Evolutionary conservation across 257 asterid genomes (phyloP).

Genomic region (Euphrasia confusa): DNA sequence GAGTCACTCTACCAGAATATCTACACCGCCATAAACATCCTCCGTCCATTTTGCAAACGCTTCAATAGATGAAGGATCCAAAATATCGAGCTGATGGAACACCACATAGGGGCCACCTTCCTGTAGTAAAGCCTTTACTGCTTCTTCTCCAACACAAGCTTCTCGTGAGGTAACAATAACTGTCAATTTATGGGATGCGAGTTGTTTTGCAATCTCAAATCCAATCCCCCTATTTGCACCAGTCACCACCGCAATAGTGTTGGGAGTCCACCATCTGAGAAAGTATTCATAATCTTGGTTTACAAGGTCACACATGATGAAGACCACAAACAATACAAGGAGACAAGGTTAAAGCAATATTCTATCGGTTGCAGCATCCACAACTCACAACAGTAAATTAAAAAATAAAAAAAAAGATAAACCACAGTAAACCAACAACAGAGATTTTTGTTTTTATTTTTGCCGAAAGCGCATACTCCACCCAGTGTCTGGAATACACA

Average conservation of each 20-base stretch:
- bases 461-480: no score
- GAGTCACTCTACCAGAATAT: slow-evolving; percentile 61
- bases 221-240: slow-evolving; percentile 97
- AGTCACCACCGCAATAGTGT: slow-evolving; percentile 81
- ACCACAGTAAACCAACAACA: no score
- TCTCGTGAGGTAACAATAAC: slow-evolving; percentile 87
- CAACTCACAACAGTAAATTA: no score
- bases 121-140: slow-evolving; percentile 68
- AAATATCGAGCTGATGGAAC: slow-evolving; percentile 74
- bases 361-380: no score
- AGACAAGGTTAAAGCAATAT: no score
- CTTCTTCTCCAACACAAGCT: slow-evolving; percentile 68
- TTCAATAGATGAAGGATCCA: slow-evolving; percentile 61
- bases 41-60: slow-evolving; percentile 58
- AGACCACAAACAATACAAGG: no score
- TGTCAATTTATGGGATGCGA: slow-evolving; percentile 70
- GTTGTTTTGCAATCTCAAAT: slow-evolving; percentile 77
- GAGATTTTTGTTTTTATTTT: no score
- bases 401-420: no score
- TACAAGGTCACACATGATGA: no score
- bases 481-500: no score
- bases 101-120: slow-evolving; percentile 71
- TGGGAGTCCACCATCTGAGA: slow-evolving; percentile 86
- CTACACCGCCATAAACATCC: slow-evolving; percentile 62
- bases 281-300: neutral